Base-by-base conservation (phyloP, 2,329 filamentous ascomycete genomes). In the Fusarium sp. region DNA sequence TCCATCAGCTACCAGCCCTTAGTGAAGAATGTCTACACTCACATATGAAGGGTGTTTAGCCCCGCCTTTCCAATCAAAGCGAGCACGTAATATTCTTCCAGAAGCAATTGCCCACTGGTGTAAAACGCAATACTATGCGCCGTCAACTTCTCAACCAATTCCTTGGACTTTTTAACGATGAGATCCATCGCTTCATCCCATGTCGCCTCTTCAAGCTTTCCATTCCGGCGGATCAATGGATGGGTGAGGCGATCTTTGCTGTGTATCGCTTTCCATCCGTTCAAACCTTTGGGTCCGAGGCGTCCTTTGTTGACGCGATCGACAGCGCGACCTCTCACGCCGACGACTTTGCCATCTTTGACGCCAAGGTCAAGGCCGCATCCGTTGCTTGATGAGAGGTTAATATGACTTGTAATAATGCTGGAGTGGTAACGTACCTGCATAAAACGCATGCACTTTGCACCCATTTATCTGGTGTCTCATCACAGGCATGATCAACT, bases 121-220 rank as follows among this genome's bases (percentile, higher is more conserved):
- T 55, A 55, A 1, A 55, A 55, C 11, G 52, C 52, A 16, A 55
- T 55, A 7, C 52, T 55, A 6, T 55, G 52, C 4, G 52, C 52
- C 1, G 52, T 55, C 21, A 55, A 23, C 1, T 55, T 55, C 2
- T 55, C 28, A 13, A 48, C 52, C 4, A 55, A 12, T 14, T 21
- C 25, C 2, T 55, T 55, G 4, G 52, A 55, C 18, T 55, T 55
- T 8, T 28, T 37, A 4, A 55, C 52, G 6, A 55, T 55, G 28
- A 55, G 41, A 6, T 48, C 18, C 52, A 48, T 55, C 1, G 41
- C 52, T 18, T 55, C 52, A 19, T 48, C 52, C 52, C 52, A 55
- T 2, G 52, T 37, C 12, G 52, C 52, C 6, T 14, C 26, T 13
- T 55, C 52, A 4, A 55, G 42, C 10, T 37, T 55, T 30, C 52